These are phyloP conservation scores for Lindgomyces ingoldianus DNA, from an alignment of 495 filamentous ascomycete species.

Conservation along the genomic window DNA sequence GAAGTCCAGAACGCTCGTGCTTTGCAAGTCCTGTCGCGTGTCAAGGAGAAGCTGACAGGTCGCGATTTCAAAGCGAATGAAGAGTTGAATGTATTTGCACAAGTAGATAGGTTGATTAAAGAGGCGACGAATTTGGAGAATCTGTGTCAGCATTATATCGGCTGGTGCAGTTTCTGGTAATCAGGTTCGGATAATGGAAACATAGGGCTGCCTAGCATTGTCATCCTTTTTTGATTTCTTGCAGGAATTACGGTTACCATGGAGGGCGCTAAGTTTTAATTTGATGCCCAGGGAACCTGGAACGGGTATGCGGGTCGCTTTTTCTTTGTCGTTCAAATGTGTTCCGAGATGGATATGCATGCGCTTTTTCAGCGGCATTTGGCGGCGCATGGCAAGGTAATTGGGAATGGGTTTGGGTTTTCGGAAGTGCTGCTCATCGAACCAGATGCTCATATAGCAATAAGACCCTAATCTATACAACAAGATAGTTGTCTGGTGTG, in stretches of 20 bases:
- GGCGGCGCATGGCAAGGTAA: not conserved
- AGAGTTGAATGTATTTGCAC: conserved; percentile 80
- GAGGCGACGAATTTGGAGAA: conserved; percentile 98
- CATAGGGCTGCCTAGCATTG: too few species aligned
- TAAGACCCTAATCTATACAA: too few species aligned
- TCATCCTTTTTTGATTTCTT: not conserved
- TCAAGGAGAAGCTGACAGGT: conserved; percentile 90
- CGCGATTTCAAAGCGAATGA: conserved; percentile 63
- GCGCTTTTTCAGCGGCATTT: conserved; percentile 10
- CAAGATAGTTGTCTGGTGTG: not conserved
- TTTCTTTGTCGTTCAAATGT: not conserved
- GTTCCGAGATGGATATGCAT: conserved; percentile 2
- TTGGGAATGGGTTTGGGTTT: not conserved
- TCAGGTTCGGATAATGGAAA: not conserved
- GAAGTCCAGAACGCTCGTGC: conserved; percentile 94
- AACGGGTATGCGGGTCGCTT: not conserved
- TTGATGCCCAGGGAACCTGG: too few species aligned
- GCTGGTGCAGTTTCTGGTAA: conserved; percentile 93
- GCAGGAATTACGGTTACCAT: not conserved
- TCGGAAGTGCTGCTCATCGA: not conserved
- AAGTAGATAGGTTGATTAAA: conserved; percentile 89
- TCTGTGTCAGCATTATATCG: conserved; percentile 97
- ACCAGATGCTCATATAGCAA: too few species aligned
- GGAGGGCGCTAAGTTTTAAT: not conserved
- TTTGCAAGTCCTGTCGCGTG: conserved; percentile 84